Evolutionary conservation across 306 rosid species (phyloP).

Genomic region (Pachyrhizus erosus): DNA sequence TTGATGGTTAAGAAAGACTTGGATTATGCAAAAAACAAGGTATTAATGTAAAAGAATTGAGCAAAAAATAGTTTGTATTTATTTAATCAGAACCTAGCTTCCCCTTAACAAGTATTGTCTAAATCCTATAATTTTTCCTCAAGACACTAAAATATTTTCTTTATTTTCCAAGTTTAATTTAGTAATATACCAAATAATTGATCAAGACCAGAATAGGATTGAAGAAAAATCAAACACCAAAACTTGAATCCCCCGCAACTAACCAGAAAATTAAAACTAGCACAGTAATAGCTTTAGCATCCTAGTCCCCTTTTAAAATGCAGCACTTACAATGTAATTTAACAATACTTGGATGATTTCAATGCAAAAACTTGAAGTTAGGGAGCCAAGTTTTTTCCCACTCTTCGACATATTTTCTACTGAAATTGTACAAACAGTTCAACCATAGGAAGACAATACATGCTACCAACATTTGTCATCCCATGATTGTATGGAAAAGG

Average conservation of each 20-base stretch:
- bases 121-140: neutral
- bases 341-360: neutral
- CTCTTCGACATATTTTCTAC: neutral
- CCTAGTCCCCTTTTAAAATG: neutral
- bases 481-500: conserved; percentile 1
- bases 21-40: neutral
- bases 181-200: neutral
- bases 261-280: neutral
- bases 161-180: conserved; percentile 21
- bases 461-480: neutral
- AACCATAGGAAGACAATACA: conserved; percentile 23
- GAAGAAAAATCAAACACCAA: neutral
- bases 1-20: neutral
- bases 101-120: neutral
- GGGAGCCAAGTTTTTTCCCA: neutral
- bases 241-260: conserved; percentile 31
- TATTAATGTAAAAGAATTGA: neutral
- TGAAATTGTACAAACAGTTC: neutral
- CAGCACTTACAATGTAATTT: neutral
- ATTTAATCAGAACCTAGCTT: conserved; percentile 13
- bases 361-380: neutral
- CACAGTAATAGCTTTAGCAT: conserved; percentile 7
- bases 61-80: neutral
- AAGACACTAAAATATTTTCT: neutral
- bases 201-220: neutral